Evolutionary conservation across 2,329 filamentous ascomycete species (phyloP).

Genomic region (Fusarium sambucinum): DNA sequence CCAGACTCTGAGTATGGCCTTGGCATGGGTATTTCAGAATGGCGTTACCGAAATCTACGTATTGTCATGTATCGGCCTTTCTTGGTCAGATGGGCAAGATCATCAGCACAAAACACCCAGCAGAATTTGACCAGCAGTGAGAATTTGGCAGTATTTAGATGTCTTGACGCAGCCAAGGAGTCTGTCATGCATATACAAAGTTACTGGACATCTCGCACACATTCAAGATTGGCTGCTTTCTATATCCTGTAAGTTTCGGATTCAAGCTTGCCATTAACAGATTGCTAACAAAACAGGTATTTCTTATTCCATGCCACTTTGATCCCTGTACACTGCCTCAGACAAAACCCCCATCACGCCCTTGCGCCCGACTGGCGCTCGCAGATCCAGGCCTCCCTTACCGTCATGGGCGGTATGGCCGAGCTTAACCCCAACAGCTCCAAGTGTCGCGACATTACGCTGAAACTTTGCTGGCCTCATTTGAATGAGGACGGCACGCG

Average conservation of each 20-base stretch:
- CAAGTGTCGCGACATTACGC: constrained; percentile 39
- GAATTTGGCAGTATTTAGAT: constrained; percentile 27
- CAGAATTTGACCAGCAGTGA: constrained; percentile 31
- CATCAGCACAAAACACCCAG: constrained; percentile 10
- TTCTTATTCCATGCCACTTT: constrained; percentile 33
- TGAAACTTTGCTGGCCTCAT: constrained; percentile 39
- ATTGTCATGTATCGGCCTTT: constrained; percentile 37
- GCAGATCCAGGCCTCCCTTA: constrained; percentile 32
- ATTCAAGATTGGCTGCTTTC: constrained; percentile 30
- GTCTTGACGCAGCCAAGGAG: constrained; percentile 30
- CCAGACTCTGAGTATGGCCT: constrained; percentile 23
- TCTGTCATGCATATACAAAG: constrained; percentile 20
- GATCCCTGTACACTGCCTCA: constrained; percentile 31
- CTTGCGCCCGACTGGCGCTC: constrained; percentile 29
- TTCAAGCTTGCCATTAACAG: fast-evolving
- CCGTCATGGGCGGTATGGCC: constrained; percentile 34
- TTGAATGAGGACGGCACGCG: constrained; percentile 23
- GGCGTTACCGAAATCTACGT: constrained; percentile 27
- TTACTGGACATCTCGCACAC: constrained; percentile 26
- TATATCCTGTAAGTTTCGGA: constrained; percentile 23
- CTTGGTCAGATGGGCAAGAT: constrained; percentile 29
- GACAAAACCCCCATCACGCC: constrained; percentile 26
- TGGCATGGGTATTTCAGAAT: constrained; percentile 27
- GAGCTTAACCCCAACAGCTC: constrained; percentile 40
- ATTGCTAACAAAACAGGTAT: constrained; percentile 8